Percentiles rank a stretch among this genome's conserved stretches.
phyloP scores from a whole-genome alignment of 345 rosid species.

The Salix suchowensis region DNA sequence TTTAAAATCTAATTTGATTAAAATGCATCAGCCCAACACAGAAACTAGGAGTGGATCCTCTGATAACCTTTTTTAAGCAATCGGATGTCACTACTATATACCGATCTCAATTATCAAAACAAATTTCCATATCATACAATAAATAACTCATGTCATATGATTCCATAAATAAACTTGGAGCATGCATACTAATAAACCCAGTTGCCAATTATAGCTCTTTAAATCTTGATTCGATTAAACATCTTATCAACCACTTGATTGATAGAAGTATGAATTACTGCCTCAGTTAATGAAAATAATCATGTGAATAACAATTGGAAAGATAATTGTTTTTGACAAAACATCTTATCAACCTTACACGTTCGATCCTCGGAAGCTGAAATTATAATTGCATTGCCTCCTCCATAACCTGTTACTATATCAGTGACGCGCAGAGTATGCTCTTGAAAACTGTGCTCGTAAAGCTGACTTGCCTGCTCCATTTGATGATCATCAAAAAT shows the following conservation, averaged over 20 bases:
- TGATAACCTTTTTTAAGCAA: background rate
- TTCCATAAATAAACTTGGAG: background rate
- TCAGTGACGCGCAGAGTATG: constrained; percentile 62
- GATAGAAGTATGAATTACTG: background rate
- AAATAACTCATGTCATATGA: background rate
- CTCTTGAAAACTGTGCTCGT: constrained; percentile 50
- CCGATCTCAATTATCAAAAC: background rate
- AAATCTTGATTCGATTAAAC: background rate
- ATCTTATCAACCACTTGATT: background rate
- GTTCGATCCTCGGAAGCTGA: constrained; percentile 84
- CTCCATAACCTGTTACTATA: constrained; percentile 61
- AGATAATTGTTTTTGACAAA: background rate
- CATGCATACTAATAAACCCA: background rate
- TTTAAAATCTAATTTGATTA: background rate
- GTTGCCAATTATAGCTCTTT: background rate
- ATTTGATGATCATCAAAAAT: constrained; percentile 57
- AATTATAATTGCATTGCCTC: constrained; percentile 59
- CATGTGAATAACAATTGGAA: background rate
- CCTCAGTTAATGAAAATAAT: background rate
- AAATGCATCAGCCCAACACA: background rate
- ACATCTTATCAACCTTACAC: constrained; percentile 55
- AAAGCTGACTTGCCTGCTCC: constrained; percentile 51
- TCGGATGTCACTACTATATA: background rate
- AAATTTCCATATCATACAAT: background rate
- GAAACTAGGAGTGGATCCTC: background rate